A percentile compares a stretch with the other conserved stretches of the same genome.
Conservation (phyloP, 2,329 filamentous ascomycete genomes). For the Xylaria sp. region DNA sequence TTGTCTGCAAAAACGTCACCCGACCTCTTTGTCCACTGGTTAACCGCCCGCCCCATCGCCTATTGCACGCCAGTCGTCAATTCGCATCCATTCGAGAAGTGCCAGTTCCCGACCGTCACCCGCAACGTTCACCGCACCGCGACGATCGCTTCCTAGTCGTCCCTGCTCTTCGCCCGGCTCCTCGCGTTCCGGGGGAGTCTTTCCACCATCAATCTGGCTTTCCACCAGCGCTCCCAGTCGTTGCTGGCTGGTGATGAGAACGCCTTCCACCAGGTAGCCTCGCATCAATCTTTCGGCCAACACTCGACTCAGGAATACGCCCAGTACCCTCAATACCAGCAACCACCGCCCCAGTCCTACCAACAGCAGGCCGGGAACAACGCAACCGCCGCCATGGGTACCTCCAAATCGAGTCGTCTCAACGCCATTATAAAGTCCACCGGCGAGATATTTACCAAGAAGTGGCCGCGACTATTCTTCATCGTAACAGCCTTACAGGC, state of each 20-base stretch:
- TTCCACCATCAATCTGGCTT: constrained; percentile 36
- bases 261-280: constrained; percentile 33
- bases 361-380: constrained; percentile 35
- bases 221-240: constrained; percentile 30
- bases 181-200: constrained; percentile 31
- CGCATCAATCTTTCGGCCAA: constrained; percentile 26
- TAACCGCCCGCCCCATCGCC: constrained; percentile 1
- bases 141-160: constrained; percentile 10
- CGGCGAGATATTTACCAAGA: constrained; percentile 79
- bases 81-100: constrained; percentile 7
- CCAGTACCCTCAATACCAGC: constrained; percentile 32
- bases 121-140: constrained; percentile 1
- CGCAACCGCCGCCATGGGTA: constrained; percentile 40
- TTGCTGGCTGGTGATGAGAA: constrained; percentile 30
- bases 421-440: constrained; percentile 44
- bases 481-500: constrained; percentile 75
- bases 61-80: neutral
- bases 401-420: constrained; percentile 37
- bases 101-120: constrained; percentile 2
- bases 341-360: constrained; percentile 15
- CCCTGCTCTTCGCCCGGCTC: constrained; percentile 26
- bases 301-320: constrained; percentile 31
- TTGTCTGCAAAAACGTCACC: constrained; percentile 7
- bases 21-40: constrained; percentile 14
- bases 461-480: constrained; percentile 89